These are phyloP conservation scores for Cercospora brassicicola DNA, from an alignment of 2,329 filamentous ascomycete genomes.

Conservation along the genomic window DNA sequence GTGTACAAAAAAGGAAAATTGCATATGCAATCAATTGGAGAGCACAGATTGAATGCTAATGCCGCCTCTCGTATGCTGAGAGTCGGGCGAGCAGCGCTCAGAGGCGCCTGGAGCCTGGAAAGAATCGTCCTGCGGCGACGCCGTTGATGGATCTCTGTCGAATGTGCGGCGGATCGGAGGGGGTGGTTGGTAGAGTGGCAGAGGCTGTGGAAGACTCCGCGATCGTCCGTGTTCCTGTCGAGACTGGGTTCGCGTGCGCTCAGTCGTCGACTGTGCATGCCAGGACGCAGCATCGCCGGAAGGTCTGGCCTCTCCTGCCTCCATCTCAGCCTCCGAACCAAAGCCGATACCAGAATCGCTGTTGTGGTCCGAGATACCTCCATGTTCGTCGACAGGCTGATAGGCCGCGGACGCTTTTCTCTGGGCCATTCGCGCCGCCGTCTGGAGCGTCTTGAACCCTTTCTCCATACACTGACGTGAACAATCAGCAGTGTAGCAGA, in stretches of 20 bases:
- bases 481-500: constrained; percentile 13
- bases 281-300: constrained; percentile 31
- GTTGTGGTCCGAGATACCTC: constrained; percentile 48
- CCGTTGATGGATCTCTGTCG: constrained; percentile 20
- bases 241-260: constrained; percentile 20
- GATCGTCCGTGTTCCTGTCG: constrained; percentile 33
- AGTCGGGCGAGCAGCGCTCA: constrained; percentile 29
- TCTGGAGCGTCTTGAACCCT: constrained; percentile 77
- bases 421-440: constrained; percentile 64
- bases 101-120: constrained; percentile 9
- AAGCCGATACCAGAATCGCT: constrained; percentile 70
- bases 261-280: constrained; percentile 25
- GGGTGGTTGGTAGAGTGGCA: constrained; percentile 41
- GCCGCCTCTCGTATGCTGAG: constrained; percentile 28
- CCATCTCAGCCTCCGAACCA: constrained; percentile 50
- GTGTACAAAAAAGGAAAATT: neutral
- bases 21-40: constrained; percentile 18
- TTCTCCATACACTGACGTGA: constrained; percentile 72
- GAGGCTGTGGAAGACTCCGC: constrained; percentile 37
- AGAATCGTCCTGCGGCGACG: constrained; percentile 21
- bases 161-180: constrained; percentile 29
- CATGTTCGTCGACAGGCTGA: constrained; percentile 29
- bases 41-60: constrained; percentile 40
- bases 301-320: constrained; percentile 30
- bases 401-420: constrained; percentile 59